Evolutionary conservation across 1,139 yeast genomes (phyloP), one percentile per base, ranked within the genome.

Genomic region (Hansenula lynferdii): DNA sequence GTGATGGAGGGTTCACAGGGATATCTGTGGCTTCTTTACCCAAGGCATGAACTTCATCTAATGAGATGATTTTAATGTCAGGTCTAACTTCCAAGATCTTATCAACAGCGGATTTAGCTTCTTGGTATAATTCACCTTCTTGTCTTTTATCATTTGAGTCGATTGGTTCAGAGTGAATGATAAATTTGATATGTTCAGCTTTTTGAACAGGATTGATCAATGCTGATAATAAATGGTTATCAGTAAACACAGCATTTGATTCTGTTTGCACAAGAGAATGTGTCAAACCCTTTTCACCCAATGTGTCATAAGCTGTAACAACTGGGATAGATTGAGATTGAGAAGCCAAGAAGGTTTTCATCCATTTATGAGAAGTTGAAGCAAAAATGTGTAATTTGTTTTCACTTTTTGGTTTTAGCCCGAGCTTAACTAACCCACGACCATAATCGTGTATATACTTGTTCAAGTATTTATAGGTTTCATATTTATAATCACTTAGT

Each of bases 281-380:
- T 43, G 83, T 84, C 57, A 92, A 73, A 27, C 98, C 99, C 31
- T 76, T 75, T 61, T 89, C 95, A 43, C 98, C 98, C 48, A 92
- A 72, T 28, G 98, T 90, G 62, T 92, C 99, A 63, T 92, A 92
- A 28, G 98, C 97, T 22, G 99, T 94, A 33, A 89, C 98, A 45
- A 85, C 75, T 19, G 97, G 86, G 44, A 94, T 80, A 38, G 77
- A 66, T 62, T 89, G 96, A 42, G 87, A 67, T 53, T 77, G 75
- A 38, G 85, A 72, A 14, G 90, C 96, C 49, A 89, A 63, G 49
- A 82, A 92, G 30, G 87, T 75, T 64, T 86, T 86, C 84, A 92
- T 75, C 98, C 98, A 92, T 57, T 77, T 77, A 40, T 78, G 84
- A 25, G 95, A 83, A 21, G 96, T 83, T 25, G 85, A 65, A 27